phyloP scores from a whole-genome alignment of 257 asterid genomes.

The Lithospermum erythrorhizon region DNA sequence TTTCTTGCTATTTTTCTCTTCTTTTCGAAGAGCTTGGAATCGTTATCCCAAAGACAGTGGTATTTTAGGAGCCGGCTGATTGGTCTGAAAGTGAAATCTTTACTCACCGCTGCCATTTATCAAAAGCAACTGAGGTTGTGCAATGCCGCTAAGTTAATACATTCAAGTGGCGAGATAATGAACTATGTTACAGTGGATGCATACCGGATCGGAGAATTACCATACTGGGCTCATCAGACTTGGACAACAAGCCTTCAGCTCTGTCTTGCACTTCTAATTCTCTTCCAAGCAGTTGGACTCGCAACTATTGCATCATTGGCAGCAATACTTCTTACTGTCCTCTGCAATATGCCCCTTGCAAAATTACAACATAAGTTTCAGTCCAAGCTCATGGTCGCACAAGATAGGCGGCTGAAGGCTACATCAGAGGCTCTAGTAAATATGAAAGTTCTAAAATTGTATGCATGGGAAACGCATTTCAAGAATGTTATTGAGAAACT shows the following conservation, averaged over 20 bases:
- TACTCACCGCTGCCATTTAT: constrained; percentile 11
- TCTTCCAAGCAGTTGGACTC: constrained; percentile 6
- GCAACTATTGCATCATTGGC: constrained; percentile 13
- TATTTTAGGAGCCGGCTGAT: constrained; percentile 62
- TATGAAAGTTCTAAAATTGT: constrained; percentile 17
- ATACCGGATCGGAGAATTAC: constrained; percentile 17
- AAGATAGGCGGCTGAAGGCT: constrained; percentile 12
- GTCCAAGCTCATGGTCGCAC: constrained; percentile 14
- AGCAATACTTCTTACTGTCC: constrained; percentile 10
- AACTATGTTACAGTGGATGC: constrained; percentile 17
- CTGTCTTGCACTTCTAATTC: constrained; percentile 9
- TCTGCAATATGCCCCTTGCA: constrained; percentile 15
- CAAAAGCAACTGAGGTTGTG: constrained; percentile 12
- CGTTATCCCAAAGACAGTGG: constrained; percentile 87
- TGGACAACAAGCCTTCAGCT: constrained; percentile 11
- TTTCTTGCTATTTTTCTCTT: constrained; percentile 51
- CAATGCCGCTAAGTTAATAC: constrained; percentile 6
- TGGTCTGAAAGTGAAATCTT: constrained; percentile 27
- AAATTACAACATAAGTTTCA: constrained; percentile 16
- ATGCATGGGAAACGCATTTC: constrained; percentile 18
- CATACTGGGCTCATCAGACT: constrained; percentile 13
- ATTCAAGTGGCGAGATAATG: constrained; percentile 16
- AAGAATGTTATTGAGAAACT: neutral
- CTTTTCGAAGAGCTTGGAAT: constrained; percentile 56
- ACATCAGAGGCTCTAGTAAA: constrained; percentile 14